Base-by-base conservation (phyloP, 306 rosid species). In the Styphnolobium japonicum region DNA sequence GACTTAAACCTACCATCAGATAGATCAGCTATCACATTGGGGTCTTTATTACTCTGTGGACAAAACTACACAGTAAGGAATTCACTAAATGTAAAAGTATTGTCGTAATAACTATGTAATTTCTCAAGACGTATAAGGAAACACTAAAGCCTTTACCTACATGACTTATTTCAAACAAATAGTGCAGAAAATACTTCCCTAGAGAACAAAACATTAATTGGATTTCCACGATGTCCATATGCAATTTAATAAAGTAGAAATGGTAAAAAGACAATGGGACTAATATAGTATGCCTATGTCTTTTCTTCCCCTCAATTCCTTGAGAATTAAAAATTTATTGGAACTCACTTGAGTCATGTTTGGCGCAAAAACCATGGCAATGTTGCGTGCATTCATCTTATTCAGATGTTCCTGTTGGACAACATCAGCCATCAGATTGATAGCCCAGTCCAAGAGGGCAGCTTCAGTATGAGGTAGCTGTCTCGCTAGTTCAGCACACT, bases 341-440 rank as follows among this genome's bases (percentile, higher is more conserved):
- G 34, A 52, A 75, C 84, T 70, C 48, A 87, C 97, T 88, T 83
- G 89, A 84, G 97, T 92, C 97, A 92, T 92, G 86, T 92, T 92
- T 37, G 97, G 97, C 10, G 97, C 95, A 60, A 92, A 92, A 89
- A 92, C 93, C 95, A 90, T 86, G 29, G 95, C 95, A 2, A 92
- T 73, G 71, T 92, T 92, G 79, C 83, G 89, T 14, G 87, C 95
- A 37, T 92, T 90, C 97, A 90, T 92, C 82, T 89, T 92, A 87
- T 90, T 90, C 18, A 87, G 81, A 72, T 80, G 85, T 78, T 90
- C 97, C 27, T 83, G 80, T 73, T 88, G 87, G 49, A 86, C 97
- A 86, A 92, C 97, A 79, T 92, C 97, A 75, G 95, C 92, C 97
- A 92, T 92, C 57, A 92, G 84, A 86, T 90, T 90, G 86, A 90